Base-by-base conservation (phyloP, 2,329 filamentous ascomycete genomes). In the Neocatenulostroma microsporum region DNA sequence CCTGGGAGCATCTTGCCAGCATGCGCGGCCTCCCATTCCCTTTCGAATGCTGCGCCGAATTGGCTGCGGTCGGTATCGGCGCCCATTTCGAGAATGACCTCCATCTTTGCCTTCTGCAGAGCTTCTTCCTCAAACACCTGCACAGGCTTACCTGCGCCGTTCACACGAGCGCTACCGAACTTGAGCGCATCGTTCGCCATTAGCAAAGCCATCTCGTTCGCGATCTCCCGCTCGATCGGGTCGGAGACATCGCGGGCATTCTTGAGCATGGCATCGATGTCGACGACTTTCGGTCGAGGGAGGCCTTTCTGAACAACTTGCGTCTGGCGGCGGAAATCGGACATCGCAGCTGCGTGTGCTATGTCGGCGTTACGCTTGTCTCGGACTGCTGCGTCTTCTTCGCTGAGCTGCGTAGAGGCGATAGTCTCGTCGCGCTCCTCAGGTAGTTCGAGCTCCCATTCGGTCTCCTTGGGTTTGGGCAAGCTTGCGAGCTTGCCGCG, bases 401-500 rank as follows among this genome's bases (percentile, higher is more conserved):
- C 74, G n/a, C 65, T 67, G 6, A 73, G 55, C 34, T 79, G 70
- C 29, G 72, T 66, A 2, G 60, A 59, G n/a, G n/a, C n/a, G 2
- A 57, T 54, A 3, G 65, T 54, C 49, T 91, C 84, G 43, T 74
- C 68, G 45, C 82, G 72, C 46, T 94, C 87, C 26, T 93, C 86
- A 0, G 89, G 89, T 21, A 94, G 66, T 21, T 95, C 89, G 30
- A 96, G 76, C 49, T 96, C 91, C 82, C 85, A 96, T 48, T 95
- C 88, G 0, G 78, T 82, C 55, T 94, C 86, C 55, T 94, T 95
- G 1, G 91, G 91, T 54, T 84, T 93, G 1, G 91, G 91, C 12
- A 98, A 70, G 15, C 84, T 78, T 3, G 85, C 75, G n/a, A 98
- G 74, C 27, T 82, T 76, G 34, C 75, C 72, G 41, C 77, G 77